Evolutionary conservation across 176 grass and related monocot species (phyloP), one percentile per base, ranked within the genome.

Genomic region (maize (Zea mays)): DNA sequence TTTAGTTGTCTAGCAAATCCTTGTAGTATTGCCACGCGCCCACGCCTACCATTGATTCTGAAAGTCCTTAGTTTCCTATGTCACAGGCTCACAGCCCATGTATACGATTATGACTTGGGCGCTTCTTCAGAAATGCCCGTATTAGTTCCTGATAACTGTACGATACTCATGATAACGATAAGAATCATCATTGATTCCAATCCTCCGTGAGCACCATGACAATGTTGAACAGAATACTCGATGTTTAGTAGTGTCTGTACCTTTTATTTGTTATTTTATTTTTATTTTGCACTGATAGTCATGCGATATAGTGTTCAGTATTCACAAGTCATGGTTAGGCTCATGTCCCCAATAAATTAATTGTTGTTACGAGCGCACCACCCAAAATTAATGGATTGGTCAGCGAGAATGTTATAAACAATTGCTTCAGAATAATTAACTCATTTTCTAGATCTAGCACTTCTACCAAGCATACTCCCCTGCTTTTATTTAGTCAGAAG

Each of bases 361-460:
- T 58, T 64, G 19, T 52, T 85, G 74, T 77, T 72, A 73, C 14
- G 65, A 91, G 83, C 69, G 68, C 80, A 90, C 65, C 36, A 83
- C 82, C 62, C 57, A 34, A 40, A 83, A 75, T 76, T 52, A 77
- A 81, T 90, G 52, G 4, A 21, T 71, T 70, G 69, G 80, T 86
- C 88, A 67, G 86, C 69, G 17, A 21, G 45, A 62, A 68, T 72
- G 69, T 51, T 44, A 11, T 84, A 86, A 78, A 71, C 50, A 76
- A 76, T 10, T 70, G 51, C 67, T 33, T 79, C 8, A 8, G 49
- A 67, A 76, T 86, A 83, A 69, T 86, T 66, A 51, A 87, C 58
- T 75, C 36, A 43, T 81, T 85, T 44, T 75, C 73, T 76, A 83
- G 85, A 96, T 90, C 85, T 75, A 79, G 69, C 79, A 66, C 88